These are phyloP conservation scores for Stemphylium beticola DNA, from an alignment of 2,329 filamentous ascomycete genomes.

Conservation along the genomic window DNA sequence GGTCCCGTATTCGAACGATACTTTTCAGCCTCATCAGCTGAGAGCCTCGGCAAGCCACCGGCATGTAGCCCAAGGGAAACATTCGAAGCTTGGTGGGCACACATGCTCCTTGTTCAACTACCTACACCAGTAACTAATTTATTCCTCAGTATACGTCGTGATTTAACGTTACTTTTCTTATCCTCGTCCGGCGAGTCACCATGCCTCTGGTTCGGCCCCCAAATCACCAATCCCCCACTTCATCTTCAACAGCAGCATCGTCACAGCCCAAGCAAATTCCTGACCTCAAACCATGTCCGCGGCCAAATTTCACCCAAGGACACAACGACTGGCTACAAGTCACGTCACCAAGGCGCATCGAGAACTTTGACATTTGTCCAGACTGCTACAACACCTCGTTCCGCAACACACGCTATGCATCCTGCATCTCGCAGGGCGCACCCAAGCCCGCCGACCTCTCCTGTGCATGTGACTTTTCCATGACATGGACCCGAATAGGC, in stretches of 20 bases:
- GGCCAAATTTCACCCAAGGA: slow-evolving; percentile 9
- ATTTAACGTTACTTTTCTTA: too few relatives aligned
- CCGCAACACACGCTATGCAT: slow-evolving; percentile 19
- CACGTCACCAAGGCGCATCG: slow-evolving; percentile 12
- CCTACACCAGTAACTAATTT: background rate
- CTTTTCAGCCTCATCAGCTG: slow-evolving; percentile 5
- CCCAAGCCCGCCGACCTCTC: slow-evolving; percentile 15
- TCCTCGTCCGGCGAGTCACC: background rate
- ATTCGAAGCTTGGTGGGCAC: background rate
- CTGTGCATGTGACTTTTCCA: slow-evolving; percentile 21
- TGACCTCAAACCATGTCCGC: slow-evolving; percentile 14
- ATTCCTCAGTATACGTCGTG: too few relatives aligned
- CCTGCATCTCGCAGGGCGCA: slow-evolving; percentile 4
- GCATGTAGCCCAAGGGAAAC: background rate
- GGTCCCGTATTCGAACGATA: slow-evolving; percentile 16
- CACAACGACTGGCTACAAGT: slow-evolving; percentile 24
- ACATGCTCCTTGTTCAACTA: background rate
- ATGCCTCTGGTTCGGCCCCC: slow-evolving; percentile 23
- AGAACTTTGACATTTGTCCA: slow-evolving; percentile 26
- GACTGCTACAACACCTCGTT: slow-evolving; percentile 29
- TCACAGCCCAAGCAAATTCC: too few relatives aligned
- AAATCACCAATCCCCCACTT: slow-evolving; percentile 3
- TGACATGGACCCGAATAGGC: slow-evolving; percentile 23
- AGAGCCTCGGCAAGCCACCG: slow-evolving; percentile 2
- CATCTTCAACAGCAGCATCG: slow-evolving; percentile 9